Conservation (phyloP, 2,329 filamentous ascomycete species). For the Paracamarosporium sp. region DNA sequence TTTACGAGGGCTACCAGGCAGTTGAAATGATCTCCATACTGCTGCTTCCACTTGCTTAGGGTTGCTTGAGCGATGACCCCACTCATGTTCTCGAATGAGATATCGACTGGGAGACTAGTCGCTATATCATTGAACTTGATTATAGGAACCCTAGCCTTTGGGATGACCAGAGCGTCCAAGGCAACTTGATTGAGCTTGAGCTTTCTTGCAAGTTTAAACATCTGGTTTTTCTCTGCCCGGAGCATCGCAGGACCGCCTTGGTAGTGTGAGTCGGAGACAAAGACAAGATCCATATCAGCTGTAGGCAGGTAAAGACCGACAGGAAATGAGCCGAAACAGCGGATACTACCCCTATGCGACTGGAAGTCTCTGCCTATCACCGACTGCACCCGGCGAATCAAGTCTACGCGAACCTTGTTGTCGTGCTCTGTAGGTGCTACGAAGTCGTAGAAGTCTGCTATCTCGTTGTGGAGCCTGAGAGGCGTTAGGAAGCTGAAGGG, state of each 20-base stretch:
- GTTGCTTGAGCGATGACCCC: slow-evolving; percentile 82
- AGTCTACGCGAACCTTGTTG: slow-evolving; percentile 72
- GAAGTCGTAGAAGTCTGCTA: slow-evolving; percentile 86
- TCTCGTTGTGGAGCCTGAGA: slow-evolving; percentile 82
- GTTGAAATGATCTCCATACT: slow-evolving; percentile 82
- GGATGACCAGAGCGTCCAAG: slow-evolving; percentile 71
- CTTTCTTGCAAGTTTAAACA: slow-evolving; percentile 69
- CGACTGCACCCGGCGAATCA: slow-evolving; percentile 72
- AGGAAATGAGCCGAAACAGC: slow-evolving; percentile 91
- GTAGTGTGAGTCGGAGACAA: slow-evolving; percentile 70
- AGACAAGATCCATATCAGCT: slow-evolving; percentile 92
- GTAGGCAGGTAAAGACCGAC: slow-evolving; percentile 77
- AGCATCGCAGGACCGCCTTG: slow-evolving; percentile 48
- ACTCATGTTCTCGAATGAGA: slow-evolving; percentile 92
- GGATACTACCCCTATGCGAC: slow-evolving; percentile 62
- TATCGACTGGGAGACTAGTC: slow-evolving; percentile 84
- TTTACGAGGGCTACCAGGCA: slow-evolving; percentile 88
- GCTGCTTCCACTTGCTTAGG: slow-evolving; percentile 76
- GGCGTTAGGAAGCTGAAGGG: not conserved
- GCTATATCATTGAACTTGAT: slow-evolving; percentile 85
- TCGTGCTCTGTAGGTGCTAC: slow-evolving; percentile 81
- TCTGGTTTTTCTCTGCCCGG: slow-evolving; percentile 45
- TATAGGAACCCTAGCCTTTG: slow-evolving; percentile 82
- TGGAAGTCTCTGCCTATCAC: slow-evolving; percentile 55
- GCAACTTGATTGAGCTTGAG: slow-evolving; percentile 63